phyloP scores from a whole-genome alignment of 352 stramenopile genomes.

The Plasmopara viticola region DNA sequence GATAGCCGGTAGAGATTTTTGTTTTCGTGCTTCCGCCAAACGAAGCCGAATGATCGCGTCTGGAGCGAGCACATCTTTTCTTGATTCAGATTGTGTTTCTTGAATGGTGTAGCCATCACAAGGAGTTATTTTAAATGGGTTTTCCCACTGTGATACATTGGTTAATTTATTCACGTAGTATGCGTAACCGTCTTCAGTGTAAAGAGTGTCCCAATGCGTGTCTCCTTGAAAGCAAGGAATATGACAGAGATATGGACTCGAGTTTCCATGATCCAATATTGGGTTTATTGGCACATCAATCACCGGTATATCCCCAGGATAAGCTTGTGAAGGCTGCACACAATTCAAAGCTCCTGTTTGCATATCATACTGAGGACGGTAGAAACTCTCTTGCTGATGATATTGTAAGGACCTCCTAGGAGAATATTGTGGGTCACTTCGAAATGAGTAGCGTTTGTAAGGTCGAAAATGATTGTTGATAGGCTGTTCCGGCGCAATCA shows the following conservation, averaged over 20 bases:
- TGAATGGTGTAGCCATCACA: neutral
- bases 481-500: constrained; percentile 31
- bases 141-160: constrained; percentile 73
- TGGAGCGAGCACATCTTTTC: constrained; percentile 15
- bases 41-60: constrained; percentile 45
- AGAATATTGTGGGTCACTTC: constrained; percentile 8
- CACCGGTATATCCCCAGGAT: constrained; percentile 2
- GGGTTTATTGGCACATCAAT: neutral
- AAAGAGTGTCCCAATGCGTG: constrained; percentile 57
- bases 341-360: constrained; percentile 8
- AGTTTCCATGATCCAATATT: constrained; percentile 1
- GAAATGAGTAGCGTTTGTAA: constrained; percentile 9
- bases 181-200: constrained; percentile 63
- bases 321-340: constrained; percentile 9
- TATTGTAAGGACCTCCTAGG: constrained; percentile 10
- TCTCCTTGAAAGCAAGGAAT: constrained; percentile 2
- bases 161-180: constrained; percentile 75
- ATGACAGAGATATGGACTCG: constrained; percentile 8
- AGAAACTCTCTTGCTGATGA: constrained; percentile 8
- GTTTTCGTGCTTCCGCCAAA: constrained; percentile 34
- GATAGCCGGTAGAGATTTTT: constrained; percentile 17
- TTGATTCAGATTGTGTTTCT: constrained; percentile 7
- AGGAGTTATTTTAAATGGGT: constrained; percentile 23
- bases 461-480: constrained; percentile 22
- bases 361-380: constrained; percentile 11